Base-by-base conservation (phyloP, 495 filamentous ascomycete species). In the Symbiotaphrina buchneri region DNA sequence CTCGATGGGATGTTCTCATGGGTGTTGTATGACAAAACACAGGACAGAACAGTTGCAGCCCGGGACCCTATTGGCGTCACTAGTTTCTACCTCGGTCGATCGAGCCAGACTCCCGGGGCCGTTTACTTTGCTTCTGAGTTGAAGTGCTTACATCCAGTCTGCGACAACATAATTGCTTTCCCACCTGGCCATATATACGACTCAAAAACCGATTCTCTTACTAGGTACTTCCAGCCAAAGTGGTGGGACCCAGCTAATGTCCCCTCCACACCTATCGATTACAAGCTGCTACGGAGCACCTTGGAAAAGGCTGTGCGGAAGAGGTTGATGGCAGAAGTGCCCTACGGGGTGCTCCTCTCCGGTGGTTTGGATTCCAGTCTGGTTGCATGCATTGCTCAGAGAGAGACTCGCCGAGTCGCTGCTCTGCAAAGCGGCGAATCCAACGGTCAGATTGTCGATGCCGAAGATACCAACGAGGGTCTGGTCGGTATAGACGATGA, bases 1-100 rank as follows among this genome's bases (percentile, higher is more conserved):
- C 71, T 97, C 38, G 87, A 97, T 50, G 87, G 87, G 54, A 97
- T 97, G 90, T 97, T 97, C 68, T 92, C 85, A 7, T 97, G 84
- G 60, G 83, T 95, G 26, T 64, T 97, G 18, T 94, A 90, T 56
- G 87, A 97, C 61, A 87, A 84, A 59, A 73, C 63, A 30, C 67
- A 73, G 45, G 78, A 97, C 57, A 74, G 90, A 31, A 79, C 77
- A 20, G 68, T 97, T 40, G 90, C 87, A 18, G 90, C 87, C 24
- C 71, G 87, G 45, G 87, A 97, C 50, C 87, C 87, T 25, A 92
- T 97, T 39, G 87, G 87, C 53, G 75, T 97, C 52, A 95, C 84
- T 31, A 93, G 78, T 41, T 83, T 97, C 51, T 97, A 95, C 59
- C 74, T 90, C 44, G 87, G 87, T 33, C 74, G 76, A 58, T 85